A percentile compares a stretch with the other conserved stretches of the same genome.
phyloP scores from a whole-genome alignment of 2,329 filamentous ascomycete genomes.

The Paraphoma sp. region DNA sequence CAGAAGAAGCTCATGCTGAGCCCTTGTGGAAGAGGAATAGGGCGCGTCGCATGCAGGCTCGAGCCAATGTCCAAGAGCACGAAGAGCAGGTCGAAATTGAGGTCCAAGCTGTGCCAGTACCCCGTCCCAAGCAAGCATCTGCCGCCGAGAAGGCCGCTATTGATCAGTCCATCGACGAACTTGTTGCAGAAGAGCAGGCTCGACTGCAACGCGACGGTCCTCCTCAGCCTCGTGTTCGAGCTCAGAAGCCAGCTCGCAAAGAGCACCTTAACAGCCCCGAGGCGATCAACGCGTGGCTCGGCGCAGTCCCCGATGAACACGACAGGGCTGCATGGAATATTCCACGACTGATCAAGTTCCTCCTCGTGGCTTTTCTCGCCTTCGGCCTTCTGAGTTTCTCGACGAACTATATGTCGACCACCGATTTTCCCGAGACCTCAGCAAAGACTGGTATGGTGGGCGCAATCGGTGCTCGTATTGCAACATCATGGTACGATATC shows the following conservation, averaged over 20 bases:
- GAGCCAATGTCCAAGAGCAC: not conserved
- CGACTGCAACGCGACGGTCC: conserved; percentile 20
- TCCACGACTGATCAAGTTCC: conserved; percentile 12
- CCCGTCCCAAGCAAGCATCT: not conserved
- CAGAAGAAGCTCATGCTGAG: not conserved
- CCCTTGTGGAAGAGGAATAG: conserved; percentile 5
- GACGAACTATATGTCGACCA: no score
- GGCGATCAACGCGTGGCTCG: conserved; percentile 26
- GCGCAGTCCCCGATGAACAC: conserved; percentile 15
- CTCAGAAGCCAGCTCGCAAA: conserved; percentile 4
- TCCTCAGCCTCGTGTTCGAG: conserved; percentile 8
- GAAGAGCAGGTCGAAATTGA: conserved; percentile 1
- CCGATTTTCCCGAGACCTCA: no score
- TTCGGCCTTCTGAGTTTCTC: not conserved
- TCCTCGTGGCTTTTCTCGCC: conserved; percentile 15
- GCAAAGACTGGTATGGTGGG: no score
- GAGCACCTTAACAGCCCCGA: conserved; percentile 13
- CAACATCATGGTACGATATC: conserved; percentile 17
- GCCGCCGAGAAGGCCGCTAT: conserved; percentile 5
- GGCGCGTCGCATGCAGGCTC: conserved; percentile 1
- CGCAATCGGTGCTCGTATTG: conserved; percentile 22
- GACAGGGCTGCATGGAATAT: conserved; percentile 24
- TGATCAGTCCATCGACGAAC: conserved; percentile 17
- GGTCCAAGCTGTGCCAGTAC: not conserved
- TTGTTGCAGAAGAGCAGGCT: conserved; percentile 26